These are phyloP conservation scores for Actinomucor elegans DNA, from an alignment of 371 early-diverging fungal species.

Conservation along the genomic window DNA sequence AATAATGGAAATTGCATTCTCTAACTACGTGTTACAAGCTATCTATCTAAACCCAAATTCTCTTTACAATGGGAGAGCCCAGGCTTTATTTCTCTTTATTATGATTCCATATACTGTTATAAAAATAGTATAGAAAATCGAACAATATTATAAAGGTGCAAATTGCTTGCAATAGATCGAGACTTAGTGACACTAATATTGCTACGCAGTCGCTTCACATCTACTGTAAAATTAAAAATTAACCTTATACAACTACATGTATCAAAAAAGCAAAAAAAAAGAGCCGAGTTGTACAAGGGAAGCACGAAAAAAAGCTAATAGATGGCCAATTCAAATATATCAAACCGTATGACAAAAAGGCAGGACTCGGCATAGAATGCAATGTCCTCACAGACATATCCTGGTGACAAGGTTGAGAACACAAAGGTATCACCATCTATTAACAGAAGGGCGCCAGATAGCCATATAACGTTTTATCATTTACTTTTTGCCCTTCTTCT, in stretches of 20 bases:
- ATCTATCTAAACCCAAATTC: background rate
- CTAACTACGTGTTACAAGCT: background rate
- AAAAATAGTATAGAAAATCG: too few relatives aligned
- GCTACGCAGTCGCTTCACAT: background rate
- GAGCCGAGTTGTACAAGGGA: slow-evolving; percentile 6
- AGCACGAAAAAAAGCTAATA: background rate
- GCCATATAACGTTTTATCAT: background rate
- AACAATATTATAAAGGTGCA: too few relatives aligned
- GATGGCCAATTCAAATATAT: background rate
- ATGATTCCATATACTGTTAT: too few relatives aligned
- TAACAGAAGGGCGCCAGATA: too few relatives aligned
- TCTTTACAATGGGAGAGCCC: background rate
- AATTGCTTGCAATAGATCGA: background rate
- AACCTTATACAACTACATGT: background rate
- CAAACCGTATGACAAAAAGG: background rate
- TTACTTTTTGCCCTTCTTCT: background rate
- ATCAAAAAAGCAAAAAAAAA: slow-evolving; percentile 3
- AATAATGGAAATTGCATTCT: slow-evolving; percentile 9
- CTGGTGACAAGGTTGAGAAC: slow-evolving; percentile 3
- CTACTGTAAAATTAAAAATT: background rate
- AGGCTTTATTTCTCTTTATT: background rate
- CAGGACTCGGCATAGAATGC: background rate
- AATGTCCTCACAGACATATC: slow-evolving; percentile 2
- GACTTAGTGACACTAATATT: background rate
- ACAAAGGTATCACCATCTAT: background rate